Conservation (phyloP, 1,284 basidiomycete species). For the Mycosarcoma maydis region DNA sequence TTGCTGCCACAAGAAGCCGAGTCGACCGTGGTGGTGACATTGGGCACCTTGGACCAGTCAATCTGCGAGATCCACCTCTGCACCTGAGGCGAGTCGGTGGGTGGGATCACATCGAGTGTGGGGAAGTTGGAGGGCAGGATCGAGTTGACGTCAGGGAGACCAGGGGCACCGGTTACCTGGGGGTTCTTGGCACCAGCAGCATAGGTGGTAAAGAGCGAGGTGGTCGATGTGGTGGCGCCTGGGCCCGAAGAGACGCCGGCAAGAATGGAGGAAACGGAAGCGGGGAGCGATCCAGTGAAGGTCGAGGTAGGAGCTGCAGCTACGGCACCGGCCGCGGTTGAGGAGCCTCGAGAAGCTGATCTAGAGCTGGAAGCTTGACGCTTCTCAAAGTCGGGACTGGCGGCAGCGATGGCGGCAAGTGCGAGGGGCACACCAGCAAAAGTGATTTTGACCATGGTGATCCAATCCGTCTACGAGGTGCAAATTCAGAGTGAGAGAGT, state of each 20-base stretch:
- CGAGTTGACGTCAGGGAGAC: conserved; percentile 41
- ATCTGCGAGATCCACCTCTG: conserved; percentile 78
- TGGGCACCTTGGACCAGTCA: conserved; percentile 74
- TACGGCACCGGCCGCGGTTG: conserved; percentile 14
- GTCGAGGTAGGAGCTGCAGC: conserved; percentile 44
- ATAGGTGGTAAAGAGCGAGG: conserved; percentile 50
- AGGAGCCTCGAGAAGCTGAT: conserved; percentile 1
- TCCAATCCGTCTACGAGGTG: conserved; percentile 14
- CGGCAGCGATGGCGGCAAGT: conserved; percentile 28
- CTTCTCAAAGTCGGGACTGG: conserved; percentile 29
- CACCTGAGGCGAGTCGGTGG: conserved; percentile 76
- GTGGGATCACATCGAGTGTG: conserved; percentile 75
- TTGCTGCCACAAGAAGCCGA: conserved; percentile 76
- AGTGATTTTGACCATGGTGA: conserved; percentile 46
- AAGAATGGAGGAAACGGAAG: conserved; percentile 45
- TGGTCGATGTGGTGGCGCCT: conserved; percentile 42
- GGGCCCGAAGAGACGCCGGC: conserved; percentile 50
- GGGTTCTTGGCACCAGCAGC: conserved; percentile 53
- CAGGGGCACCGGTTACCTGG: conserved; percentile 55
- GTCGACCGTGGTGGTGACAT: conserved; percentile 72
- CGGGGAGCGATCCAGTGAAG: conserved; percentile 53
- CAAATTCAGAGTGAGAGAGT: not conserved
- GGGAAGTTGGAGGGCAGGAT: conserved; percentile 73
- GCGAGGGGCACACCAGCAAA: conserved; percentile 34
- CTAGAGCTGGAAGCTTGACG: conserved; percentile 29